Evolutionary conservation across 106 monocot species (phyloP), one percentile per base, ranked within the genome.

Genomic region (Platanthera guangdongensis): DNA sequence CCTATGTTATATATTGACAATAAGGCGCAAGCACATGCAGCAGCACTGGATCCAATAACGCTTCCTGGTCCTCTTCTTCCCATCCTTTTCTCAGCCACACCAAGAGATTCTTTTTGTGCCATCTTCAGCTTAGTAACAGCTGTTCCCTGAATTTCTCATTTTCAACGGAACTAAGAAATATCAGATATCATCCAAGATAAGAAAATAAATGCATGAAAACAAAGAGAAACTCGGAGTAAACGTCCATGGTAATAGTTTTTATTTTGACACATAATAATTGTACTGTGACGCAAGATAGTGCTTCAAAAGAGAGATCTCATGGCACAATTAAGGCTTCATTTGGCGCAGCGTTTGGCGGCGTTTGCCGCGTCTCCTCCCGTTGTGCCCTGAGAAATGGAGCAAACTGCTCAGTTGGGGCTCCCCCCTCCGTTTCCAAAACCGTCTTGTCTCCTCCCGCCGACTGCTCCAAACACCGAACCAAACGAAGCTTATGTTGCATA

Each of bases 1-100:
- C 91, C 91, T 16, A 87, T 63, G 15, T 81, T 82, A 81, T 69
- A 93, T 71, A 97, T 80, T 46, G 93, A 91, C 18, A 97, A 73
- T n/a, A 97, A 67, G 68, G 93, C 89, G 78, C 97, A 93, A 64
- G 87, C 81, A 83, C 84, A 89, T 1, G 88, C 97, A 22, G 97
- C 97, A 59, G 89, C 86, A 85, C 93, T 84, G 8, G 97, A 97
- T 15, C 97, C 97, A 19, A 97, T 78, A 71, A 97, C 97, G 82
- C 97, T 97, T n/a, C 89, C 93, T 47, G 89, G 89, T 5, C 97
- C 97, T 80, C 97, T 87, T 83, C 97, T 84, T 60, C 97, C 97
- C 79, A 81, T 84, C 81, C 91, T 87, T 81, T 93, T 97, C 84
- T 97, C 97, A 57, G 97, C 97, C 16, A 93, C 84, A 16, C 97